Conservation (phyloP, 108 stramenopile species). For the Nitzschia inconspicua region DNA sequence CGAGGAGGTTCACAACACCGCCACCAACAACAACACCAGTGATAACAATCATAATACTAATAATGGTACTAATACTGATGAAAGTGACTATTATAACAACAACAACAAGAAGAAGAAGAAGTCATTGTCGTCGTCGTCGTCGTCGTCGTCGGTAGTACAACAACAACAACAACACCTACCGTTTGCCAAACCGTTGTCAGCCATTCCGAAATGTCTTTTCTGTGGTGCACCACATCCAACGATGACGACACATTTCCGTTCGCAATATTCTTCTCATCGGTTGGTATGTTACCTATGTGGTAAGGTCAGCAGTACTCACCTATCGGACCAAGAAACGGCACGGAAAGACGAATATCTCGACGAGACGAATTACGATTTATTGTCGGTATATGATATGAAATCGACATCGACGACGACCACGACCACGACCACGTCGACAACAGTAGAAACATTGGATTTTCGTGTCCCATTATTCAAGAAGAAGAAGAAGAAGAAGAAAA, state of each 20-base stretch:
- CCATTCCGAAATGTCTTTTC: slow-evolving; percentile 39
- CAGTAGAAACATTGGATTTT: neutral
- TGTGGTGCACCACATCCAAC: slow-evolving; percentile 60
- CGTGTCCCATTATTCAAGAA: slow-evolving; percentile 1
- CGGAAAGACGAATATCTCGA: slow-evolving; percentile 13
- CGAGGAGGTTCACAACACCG: neutral
- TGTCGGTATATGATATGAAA: neutral
- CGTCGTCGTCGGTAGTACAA: neutral
- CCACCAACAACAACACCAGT: neutral
- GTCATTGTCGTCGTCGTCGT: neutral
- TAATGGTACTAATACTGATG: neutral
- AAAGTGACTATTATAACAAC: neutral
- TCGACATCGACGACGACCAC: neutral
- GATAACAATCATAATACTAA: neutral
- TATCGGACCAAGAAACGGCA: slow-evolving; percentile 22
- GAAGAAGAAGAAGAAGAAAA: neutral
- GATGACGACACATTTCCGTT: slow-evolving; percentile 26
- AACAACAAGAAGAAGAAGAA: neutral
- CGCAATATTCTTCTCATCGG: neutral
- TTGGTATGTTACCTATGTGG: slow-evolving; percentile 52
- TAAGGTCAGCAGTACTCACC: slow-evolving; percentile 12
- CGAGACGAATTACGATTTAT: neutral
- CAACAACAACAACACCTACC: neutral
- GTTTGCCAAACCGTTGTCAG: slow-evolving; percentile 6
- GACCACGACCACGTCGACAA: neutral